Evolutionary conservation across 306 rosid genomes (phyloP), one percentile per base, ranked within the genome.

Genomic region (Cajanus cajan): DNA sequence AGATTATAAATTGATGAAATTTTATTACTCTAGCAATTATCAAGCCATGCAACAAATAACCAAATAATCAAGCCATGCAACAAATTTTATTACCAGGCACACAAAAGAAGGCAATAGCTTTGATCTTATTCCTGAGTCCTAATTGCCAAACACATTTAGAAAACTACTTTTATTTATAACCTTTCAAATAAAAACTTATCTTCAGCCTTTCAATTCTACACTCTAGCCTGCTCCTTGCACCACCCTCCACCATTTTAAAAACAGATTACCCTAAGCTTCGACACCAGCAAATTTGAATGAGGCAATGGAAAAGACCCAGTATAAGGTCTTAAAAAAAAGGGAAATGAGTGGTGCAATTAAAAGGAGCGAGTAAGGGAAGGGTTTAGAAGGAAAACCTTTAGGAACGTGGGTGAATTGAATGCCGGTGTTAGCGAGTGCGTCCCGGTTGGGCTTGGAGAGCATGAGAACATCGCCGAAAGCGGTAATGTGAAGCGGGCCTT

Each of bases 401-500:
- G 96, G 96, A 73, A 90, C 39, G 81, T 90, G 97, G 6, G 78
- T 62, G 71, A 94, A 88, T 84, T 79, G 87, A 82, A 94, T 65
- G 36, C 98, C 97, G 11, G 93, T 90, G 16, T 83, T 81, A 6
- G 93, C 87, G 40, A 94, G 88, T 6, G 90, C 92, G 73, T 85
- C 92, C 81, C 89, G 98, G 37, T 86, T 86, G 16, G 76, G 3
- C 63, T 80, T 87, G 0, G 98, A 88, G 58, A 94, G 90, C 79
- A 85, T 90, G 9, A 67, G 9, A 68, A 92, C 78, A 59, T 92
- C 88, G 19, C 97, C 98, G 48, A 88, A 90, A 50, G 97, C 98
- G 7, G 87, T 88, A 11, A 92, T 90, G 6, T 88, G 90, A 76
- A 94, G 28, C 0, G 98, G 94, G 0, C 98, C 98, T 36, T 83